A percentile compares a stretch with the other conserved stretches of the same genome.
Conservation (phyloP, 805 yeast genomes). For the Saturnispora mendoncae region DNA sequence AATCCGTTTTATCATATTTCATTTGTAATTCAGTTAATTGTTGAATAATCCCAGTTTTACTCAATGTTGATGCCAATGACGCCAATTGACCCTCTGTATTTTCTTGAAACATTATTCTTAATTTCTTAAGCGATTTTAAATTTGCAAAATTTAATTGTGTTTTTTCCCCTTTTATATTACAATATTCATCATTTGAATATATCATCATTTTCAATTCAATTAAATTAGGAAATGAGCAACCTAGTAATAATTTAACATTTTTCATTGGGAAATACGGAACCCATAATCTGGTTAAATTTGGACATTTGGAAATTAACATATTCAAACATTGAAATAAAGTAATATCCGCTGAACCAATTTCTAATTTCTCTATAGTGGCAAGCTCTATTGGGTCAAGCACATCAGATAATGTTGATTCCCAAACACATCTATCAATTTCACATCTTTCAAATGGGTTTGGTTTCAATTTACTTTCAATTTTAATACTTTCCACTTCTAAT, state of each 20-base stretch:
- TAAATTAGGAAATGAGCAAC: background rate
- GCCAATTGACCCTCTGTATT: constrained; percentile 16
- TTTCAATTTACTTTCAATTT: constrained; percentile 14
- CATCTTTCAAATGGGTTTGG: constrained; percentile 11
- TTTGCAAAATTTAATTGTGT: constrained; percentile 7
- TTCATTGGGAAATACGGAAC: constrained; percentile 10
- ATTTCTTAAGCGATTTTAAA: constrained; percentile 9
- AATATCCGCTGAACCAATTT: background rate
- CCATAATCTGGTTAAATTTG: constrained; percentile 14
- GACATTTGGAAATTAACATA: constrained; percentile 12
- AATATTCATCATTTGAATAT: constrained; percentile 10
- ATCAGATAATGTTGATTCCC: constrained; percentile 3
- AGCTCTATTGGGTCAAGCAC: background rate
- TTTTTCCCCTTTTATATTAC: background rate
- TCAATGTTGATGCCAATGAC: constrained; percentile 10
- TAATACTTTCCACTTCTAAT: constrained; percentile 10
- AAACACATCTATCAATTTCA: constrained; percentile 8
- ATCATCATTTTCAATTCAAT: constrained; percentile 13
- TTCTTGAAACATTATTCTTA: constrained; percentile 19
- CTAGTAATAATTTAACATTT: background rate
- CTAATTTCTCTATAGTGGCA: background rate
- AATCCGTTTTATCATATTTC: constrained; percentile 18
- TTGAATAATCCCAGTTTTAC: constrained; percentile 3
- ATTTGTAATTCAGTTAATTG: constrained; percentile 15
- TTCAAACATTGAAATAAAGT: constrained; percentile 17